Conservation (phyloP, 1,284 basidiomycete species). For the Cryptococcus hybrid region DNA sequence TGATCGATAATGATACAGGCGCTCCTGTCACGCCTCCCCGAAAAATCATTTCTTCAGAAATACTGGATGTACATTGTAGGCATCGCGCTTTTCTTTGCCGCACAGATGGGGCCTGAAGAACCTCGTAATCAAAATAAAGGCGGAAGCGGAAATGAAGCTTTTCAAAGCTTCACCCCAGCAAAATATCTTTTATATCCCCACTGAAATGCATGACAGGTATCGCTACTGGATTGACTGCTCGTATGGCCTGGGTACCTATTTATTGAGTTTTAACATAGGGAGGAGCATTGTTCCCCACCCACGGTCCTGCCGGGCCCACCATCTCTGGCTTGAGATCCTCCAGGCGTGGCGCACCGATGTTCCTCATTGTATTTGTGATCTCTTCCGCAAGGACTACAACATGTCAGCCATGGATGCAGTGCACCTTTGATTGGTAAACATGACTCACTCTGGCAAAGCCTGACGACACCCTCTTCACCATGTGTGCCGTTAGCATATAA, state of each 20-base stretch:
- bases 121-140: not conserved
- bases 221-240: too few species aligned
- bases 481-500: slow-evolving; percentile 56
- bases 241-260: too few species aligned
- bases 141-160: not conserved
- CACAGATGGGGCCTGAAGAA: slow-evolving; percentile 31
- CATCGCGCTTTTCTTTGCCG: slow-evolving; percentile 52
- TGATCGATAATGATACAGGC: slow-evolving; percentile 61
- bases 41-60: slow-evolving; percentile 79
- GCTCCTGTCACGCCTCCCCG: slow-evolving; percentile 61
- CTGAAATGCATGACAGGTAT: too few species aligned
- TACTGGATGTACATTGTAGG: slow-evolving; percentile 81
- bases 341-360: slow-evolving; percentile 53
- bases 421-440: not conserved
- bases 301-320: slow-evolving; percentile 56
- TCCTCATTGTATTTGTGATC: slow-evolving; percentile 55
- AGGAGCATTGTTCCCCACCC: slow-evolving; percentile 41
- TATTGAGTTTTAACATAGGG: slow-evolving; percentile 23
- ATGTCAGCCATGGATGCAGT: slow-evolving; percentile 23
- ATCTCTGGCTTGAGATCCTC: slow-evolving; percentile 73
- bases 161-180: not conserved
- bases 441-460: slow-evolving; percentile 53
- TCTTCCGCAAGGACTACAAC: slow-evolving; percentile 54
- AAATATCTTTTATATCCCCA: too few species aligned
- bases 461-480: slow-evolving; percentile 54